phyloP scores from a whole-genome alignment of 2,329 filamentous ascomycete genomes.

The Coleophoma cylindrospora region DNA sequence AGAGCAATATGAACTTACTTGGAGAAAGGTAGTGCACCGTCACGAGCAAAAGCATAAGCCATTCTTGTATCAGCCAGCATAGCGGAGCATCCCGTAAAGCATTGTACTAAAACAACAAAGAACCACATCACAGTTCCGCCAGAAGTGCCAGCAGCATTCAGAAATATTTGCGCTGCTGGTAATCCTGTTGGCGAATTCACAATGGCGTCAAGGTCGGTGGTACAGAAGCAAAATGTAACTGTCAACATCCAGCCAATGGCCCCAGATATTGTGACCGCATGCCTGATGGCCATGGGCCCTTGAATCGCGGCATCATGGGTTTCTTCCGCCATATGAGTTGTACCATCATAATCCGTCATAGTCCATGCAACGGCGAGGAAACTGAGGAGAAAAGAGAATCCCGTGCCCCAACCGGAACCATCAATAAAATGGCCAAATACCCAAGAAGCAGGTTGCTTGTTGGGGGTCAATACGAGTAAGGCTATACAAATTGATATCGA shows the following conservation, averaged over 20 bases:
- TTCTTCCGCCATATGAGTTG: conserved; percentile 65
- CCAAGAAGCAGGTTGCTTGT: conserved; percentile 53
- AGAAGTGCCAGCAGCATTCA: conserved; percentile 51
- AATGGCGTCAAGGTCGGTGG: conserved; percentile 51
- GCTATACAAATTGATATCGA: conserved; percentile 55
- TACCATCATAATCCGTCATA: conserved; percentile 67
- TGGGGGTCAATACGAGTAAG: conserved; percentile 50
- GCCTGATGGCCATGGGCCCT: conserved; percentile 54
- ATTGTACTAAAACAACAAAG: conserved; percentile 57
- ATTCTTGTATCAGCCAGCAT: conserved; percentile 60
- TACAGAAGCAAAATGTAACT: conserved; percentile 58
- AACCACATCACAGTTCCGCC: conserved; percentile 58
- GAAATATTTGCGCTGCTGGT: conserved; percentile 53
- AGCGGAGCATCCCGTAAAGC: conserved; percentile 59
- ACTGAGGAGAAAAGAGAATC: conserved; percentile 56
- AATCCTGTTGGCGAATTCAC: conserved; percentile 53
- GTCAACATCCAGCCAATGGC: conserved; percentile 57
- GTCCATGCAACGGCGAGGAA: conserved; percentile 54
- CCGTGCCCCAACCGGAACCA: conserved; percentile 56
- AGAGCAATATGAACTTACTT: conserved; percentile 29
- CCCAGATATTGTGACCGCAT: conserved; percentile 54
- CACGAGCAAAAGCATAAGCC: conserved; percentile 56
- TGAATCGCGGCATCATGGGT: conserved; percentile 57
- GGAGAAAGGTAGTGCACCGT: conserved; percentile 56
- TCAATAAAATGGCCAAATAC: conserved; percentile 58